Conservation (phyloP, 306 rosid species). For the Casuarina glauca region DNA sequence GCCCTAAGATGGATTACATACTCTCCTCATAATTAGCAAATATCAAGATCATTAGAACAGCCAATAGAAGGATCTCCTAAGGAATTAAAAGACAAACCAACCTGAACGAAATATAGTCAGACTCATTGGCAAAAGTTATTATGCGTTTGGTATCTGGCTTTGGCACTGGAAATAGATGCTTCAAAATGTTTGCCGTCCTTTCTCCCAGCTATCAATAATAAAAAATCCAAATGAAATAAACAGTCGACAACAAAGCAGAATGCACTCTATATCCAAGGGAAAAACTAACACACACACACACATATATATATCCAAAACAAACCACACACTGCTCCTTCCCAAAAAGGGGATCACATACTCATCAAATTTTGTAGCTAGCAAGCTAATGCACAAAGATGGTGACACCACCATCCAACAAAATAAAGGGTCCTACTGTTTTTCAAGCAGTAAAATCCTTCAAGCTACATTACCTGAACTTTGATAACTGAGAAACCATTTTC, state of each 20-base stretch:
- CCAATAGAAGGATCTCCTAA: not conserved
- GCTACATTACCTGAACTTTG: not conserved
- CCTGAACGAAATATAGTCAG: constrained; percentile 91
- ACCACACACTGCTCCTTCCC: too few species aligned
- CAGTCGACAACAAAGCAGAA: constrained; percentile 20
- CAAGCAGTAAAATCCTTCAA: constrained; percentile 13
- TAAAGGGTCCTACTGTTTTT: constrained; percentile 7
- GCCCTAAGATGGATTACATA: too few species aligned
- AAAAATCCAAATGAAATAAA: constrained; percentile 21
- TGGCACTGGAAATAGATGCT: constrained; percentile 87
- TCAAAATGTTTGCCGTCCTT: constrained; percentile 78
- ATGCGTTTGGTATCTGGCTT: constrained; percentile 90
- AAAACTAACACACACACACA: too few species aligned
- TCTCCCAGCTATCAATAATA: constrained; percentile 68
- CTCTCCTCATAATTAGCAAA: too few species aligned
- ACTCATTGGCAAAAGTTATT: constrained; percentile 73
- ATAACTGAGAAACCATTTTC: not conserved
- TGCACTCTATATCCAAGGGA: not conserved
- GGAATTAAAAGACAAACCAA: constrained; percentile 30
- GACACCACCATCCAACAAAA: not conserved
- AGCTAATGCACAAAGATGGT: not conserved
- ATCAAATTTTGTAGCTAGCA: too few species aligned
- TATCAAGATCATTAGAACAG: not conserved
- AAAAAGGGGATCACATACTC: too few species aligned
- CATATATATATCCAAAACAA: too few species aligned